Evolutionary conservation across 192 early-diverging fungal species (phyloP), one percentile per base, ranked within the genome.

Genomic region (Coemansia sp.): DNA sequence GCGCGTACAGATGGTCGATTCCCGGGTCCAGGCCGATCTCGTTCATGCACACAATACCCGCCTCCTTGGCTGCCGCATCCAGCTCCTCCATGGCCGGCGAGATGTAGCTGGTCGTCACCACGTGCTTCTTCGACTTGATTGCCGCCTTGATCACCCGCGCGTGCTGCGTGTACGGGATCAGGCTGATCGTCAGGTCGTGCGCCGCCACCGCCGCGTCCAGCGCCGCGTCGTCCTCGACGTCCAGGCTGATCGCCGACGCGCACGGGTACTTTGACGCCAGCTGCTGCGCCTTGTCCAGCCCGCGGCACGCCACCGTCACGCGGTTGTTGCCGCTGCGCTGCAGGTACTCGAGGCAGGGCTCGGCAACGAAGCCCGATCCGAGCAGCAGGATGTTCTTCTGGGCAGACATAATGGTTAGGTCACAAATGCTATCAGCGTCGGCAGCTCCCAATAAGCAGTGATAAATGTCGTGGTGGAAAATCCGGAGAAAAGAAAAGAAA

Each of bases 1-100:
- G 76, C 15, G 90, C 90, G 52, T 88, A 89, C 70, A 98, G 80
- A 75, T 99, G 94, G 75, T 97, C 94, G 70, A 95, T 94, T 77
- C 96, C 90, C 26, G 96, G 96, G 81, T 99, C 96, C 30, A 99
- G 79, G 44, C 96, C 96, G 62, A 99, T 93, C 81, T 99, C 96
- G 79, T 99, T 99, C 82, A 99, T 84, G 64, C 95, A 82, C 59
- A 87, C 88, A 56, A 99, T 77, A 48, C 90, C 91, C 19, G 89
- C 87, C 38, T 84, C 79, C 78, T 89, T 89, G 40, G 91, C 92
- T 26, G 82, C 83, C 40, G 82, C 84, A 64, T 99, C 85, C 34
- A 90, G 84, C 61, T 84, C 88, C 81, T 83, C 82, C 91, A 99
- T 96, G 46, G 85, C 90, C 12, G 93, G 92, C 32, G 92, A 95